A percentile compares a stretch with the other conserved stretches of the same genome.
These are phyloP conservation scores for Phycomyces blakesleeanus DNA, from an alignment of 192 early-diverging fungal species.

Conservation along the genomic window DNA sequence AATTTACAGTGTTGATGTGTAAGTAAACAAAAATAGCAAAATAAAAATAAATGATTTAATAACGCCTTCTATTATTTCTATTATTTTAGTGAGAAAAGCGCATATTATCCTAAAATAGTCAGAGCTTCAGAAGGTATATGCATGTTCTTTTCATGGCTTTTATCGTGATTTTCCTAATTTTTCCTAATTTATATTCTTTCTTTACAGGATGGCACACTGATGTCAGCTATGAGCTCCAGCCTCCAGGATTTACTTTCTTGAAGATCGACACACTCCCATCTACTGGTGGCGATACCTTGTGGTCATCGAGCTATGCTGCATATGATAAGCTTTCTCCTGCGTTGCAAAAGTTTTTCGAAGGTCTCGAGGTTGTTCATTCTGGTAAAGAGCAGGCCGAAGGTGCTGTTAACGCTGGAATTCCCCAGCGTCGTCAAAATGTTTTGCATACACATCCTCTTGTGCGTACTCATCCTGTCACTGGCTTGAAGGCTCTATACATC, in stretches of 20 bases:
- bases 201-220: slow-evolving; percentile 31
- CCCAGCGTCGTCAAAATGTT: slow-evolving; percentile 29
- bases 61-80: too few relatives aligned
- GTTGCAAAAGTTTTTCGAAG: slow-evolving; percentile 30
- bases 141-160: too few relatives aligned
- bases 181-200: background rate
- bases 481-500: slow-evolving; percentile 64
- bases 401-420: background rate
- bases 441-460: slow-evolving; percentile 43
- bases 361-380: slow-evolving; percentile 28
- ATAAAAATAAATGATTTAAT: background rate
- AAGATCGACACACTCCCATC: slow-evolving; percentile 30
- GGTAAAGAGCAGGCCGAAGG: slow-evolving; percentile 27
- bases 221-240: slow-evolving; percentile 30
- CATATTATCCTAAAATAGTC: background rate
- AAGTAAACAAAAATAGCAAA: background rate
- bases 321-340: slow-evolving; percentile 30
- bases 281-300: slow-evolving; percentile 33
- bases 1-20: slow-evolving; percentile 14
- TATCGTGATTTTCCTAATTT: too few relatives aligned
- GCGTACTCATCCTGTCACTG: slow-evolving; percentile 68
- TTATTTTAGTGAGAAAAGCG: background rate
- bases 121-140: background rate
- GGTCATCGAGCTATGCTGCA: slow-evolving; percentile 26
- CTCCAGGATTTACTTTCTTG: slow-evolving; percentile 26